Base-by-base conservation (phyloP, 495 filamentous ascomycete species). In the Penicillium alfredii region DNA sequence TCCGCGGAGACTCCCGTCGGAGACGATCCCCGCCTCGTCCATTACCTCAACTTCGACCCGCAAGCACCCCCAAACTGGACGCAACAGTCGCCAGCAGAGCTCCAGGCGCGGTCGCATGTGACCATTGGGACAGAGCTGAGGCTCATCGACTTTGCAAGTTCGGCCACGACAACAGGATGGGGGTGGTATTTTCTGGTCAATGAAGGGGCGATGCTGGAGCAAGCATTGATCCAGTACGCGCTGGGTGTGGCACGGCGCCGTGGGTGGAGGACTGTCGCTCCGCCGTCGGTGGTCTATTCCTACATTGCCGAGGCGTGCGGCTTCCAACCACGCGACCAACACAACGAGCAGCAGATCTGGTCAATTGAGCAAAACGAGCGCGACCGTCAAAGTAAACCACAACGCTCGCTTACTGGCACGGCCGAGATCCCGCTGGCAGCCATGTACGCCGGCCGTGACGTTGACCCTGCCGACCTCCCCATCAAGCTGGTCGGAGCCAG, bases 161-260 rank as follows among this genome's bases (percentile, higher is more conserved):
- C 88, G 3, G 80, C 78, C 12, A 80, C 75, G 6, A 80, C 84
- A 12, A 84, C 80, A 21, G 92, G 92, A 10, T 97, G 89, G 89
- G 92, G 92, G 0, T 98, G 88, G 87, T 98, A 98, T 62, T 95
- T 83, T 58, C 77, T 98, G 0, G 71, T 81, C 20, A 84, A 93
- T 60, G 90, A 93, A 44, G 88, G 80, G 6, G 89, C 88, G 0
- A 73, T 92, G 58, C 73, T 98, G 2, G 92, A 97, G 56, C 89
- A 95, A 54, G 92, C 92, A 0, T 74, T 98, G 0, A 60, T 96
- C n/a, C 78, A 82, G 46, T 95, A 93, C 60, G 80, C 93, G 0
- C 69, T 95, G 3, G 63, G 66, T 13, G 74, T 82, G 3, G 84
- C 82, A 7, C 71, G 77, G 22, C 70, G 68, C 27, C 72, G 77